Evolutionary conservation across 2,329 filamentous ascomycete species (phyloP).

Genomic region (Trichoderma oligosporum): DNA sequence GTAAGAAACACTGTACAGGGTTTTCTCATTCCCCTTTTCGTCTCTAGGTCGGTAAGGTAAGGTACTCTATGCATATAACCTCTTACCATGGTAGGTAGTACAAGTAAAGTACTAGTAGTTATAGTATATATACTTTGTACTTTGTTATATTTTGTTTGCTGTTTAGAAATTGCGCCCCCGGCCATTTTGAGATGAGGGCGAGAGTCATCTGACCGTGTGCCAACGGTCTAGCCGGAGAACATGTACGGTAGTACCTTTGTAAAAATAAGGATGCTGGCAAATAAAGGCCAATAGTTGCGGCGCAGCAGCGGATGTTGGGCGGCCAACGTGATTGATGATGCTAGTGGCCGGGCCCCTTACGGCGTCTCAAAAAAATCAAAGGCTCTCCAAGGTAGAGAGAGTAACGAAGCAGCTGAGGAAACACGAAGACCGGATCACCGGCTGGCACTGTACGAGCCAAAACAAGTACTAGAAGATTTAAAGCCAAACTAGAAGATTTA

Average conservation of each 20-base stretch:
- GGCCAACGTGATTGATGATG: conserved; percentile 16
- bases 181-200: conserved; percentile 7
- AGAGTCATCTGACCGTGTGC: conserved; percentile 15
- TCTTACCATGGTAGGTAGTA: too few species aligned
- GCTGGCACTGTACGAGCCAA: conserved; percentile 10
- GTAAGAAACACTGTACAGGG: not conserved
- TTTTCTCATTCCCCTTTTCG: conserved; percentile 12
- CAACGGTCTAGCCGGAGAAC: conserved; percentile 13
- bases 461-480: too few species aligned
- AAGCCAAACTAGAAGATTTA: too few species aligned
- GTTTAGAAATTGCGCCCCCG: not conserved
- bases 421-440: conserved; percentile 5
- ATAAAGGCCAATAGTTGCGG: not conserved
- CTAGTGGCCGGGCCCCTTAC: conserved; percentile 1
- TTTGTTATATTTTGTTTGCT: too few species aligned
- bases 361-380: too few species aligned
- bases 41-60: not conserved
- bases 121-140: too few species aligned
- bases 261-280: conserved; percentile 3
- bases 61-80: too few species aligned
- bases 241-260: too few species aligned
- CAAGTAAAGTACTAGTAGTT: too few species aligned
- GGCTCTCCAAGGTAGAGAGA: not conserved
- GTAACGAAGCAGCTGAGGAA: not conserved
- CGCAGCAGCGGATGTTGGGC: conserved; percentile 6